Base-by-base conservation (phyloP, 495 filamentous ascomycete species). In the Aspergillus asperescens region DNA sequence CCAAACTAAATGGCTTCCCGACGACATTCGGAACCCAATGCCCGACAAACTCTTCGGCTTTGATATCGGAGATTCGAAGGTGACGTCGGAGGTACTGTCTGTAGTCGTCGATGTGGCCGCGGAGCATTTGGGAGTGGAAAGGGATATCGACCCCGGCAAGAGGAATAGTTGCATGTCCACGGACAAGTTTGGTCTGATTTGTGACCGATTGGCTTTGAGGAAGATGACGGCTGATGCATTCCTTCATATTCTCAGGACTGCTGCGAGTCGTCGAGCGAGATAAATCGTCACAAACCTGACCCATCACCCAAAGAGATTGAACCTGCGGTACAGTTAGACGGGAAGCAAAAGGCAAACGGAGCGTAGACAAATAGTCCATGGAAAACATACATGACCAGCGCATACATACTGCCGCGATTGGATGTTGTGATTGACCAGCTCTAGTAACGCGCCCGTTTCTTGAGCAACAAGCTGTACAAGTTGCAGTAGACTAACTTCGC, bases 1-100 rank as follows among this genome's bases (percentile, higher is more conserved):
- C 41, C 38, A 56, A 27, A 7, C 32, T 38, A 39, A 62, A 62
- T 16, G 57, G 56, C 49, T 35, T 54, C 13, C 38, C 60, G 19
- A 31, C 56, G 3, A 62, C 24, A 34, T 62, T 62, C 1, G 56
- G 56, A 35, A 62, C 50, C 35, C 40, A 62, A 20, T 48, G 52
- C n/a, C 50, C 50, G 10, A 59, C 31, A 15, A 62, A 20, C 37
- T 51, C 50, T 12, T 54, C 37, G 12, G 50, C 50, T 23, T 53
- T 18, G 9, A 54, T 31, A 34, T 38, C 44, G 4, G 32, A 19
- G n/a, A 47, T 27, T 16, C 41, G 51, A 16, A 60, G 55, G 9
- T 31, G 35, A 15, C 43, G 35, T 29, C 52, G 13, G 12, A 63
- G 54, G 29, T 50, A 53, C 18, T 50, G 39, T 16, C 61, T 51